phyloP scores from a whole-genome alignment of 2,329 filamentous ascomycete genomes.

The Neoscytalidium dimidiatum region DNA sequence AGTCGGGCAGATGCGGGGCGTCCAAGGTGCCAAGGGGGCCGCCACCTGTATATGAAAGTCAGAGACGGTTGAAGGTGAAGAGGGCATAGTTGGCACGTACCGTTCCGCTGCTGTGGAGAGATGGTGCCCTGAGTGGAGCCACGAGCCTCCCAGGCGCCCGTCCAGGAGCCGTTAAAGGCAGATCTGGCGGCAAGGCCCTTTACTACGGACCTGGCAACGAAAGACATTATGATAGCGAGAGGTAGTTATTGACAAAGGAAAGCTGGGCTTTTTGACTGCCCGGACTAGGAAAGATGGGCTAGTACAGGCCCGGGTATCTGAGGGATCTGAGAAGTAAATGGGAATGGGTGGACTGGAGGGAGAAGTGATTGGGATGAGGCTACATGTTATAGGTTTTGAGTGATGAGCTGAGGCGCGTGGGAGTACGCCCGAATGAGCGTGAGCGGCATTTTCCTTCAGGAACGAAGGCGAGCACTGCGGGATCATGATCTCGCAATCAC shows the following conservation, averaged over 20 bases:
- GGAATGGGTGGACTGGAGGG: not conserved
- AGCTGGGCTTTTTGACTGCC: not conserved
- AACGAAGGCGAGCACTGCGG: not conserved
- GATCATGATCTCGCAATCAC: not conserved
- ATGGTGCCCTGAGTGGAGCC: slow-evolving; percentile 5
- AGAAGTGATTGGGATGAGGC: not conserved
- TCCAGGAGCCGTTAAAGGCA: slow-evolving; percentile 7
- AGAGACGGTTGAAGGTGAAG: not conserved
- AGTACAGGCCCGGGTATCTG: not conserved
- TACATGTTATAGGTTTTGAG: not conserved
- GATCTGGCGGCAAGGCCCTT: slow-evolving; percentile 1
- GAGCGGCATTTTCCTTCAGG: not conserved
- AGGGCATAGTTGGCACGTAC: not conserved
- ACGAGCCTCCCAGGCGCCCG: slow-evolving; percentile 1
- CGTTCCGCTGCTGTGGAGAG: not conserved
- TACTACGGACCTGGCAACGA: slow-evolving; percentile 14
- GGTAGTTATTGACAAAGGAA: not conserved
- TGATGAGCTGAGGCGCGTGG: not conserved
- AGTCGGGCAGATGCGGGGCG: not conserved
- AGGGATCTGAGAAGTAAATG: not conserved
- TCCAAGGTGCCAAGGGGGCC: slow-evolving; percentile 3
- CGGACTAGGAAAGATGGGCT: not conserved
- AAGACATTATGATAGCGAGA: slow-evolving; percentile 10
- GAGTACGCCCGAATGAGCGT: not conserved
- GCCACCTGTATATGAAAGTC: not conserved